Evolutionary conservation across 176 grass and related monocot genomes (phyloP), one percentile per base, ranked within the genome.

Genomic region (Ananas comosus): DNA sequence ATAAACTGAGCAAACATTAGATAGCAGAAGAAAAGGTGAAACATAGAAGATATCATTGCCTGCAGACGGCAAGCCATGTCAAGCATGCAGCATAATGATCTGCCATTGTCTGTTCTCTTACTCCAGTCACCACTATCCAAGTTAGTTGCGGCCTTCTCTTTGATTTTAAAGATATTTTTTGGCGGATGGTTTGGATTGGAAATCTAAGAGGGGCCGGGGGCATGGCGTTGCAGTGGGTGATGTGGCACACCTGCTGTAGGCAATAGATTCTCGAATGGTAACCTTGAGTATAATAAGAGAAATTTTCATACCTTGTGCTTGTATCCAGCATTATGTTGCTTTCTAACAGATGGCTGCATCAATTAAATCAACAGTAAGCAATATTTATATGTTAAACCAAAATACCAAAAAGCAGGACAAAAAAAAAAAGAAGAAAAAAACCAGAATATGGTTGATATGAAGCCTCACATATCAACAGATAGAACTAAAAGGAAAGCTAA

Each of bases 301-400:
- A 49, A 78, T 69, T 83, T 69, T 33, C 63, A 70, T 78, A 97
- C 94, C 94, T 97, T 97, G 70, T 97, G 94, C 58, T 97, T 97
- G 74, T 92, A 97, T 63, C 92, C 94, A 12, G 94, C 94, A 73
- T 97, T 92, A 58, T 92, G 92, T 50, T 96, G 92, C 59, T 96
- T 96, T 71, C 88, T 85, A 49, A 92, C 92, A 81, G 92, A 96
- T 81, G 92, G 88, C 92, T 96, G 86, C 76, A 87, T 47, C 67
- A 83, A 72, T 63, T 64, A 59, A 71, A 59, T 77, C n/a, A 21
- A 27, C 9, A 13, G 27, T 51, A 79, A 42, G 33, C 33, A 42
- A 42, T 42, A 7, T 42, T 42, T 42, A 42, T 42, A 42, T 42
- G 69, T 83, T 76, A 83, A 65, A 21, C 10, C 10, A 53, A 53